Conservation (phyloP, 208 protist species). For the Wallacemonas sp. region DNA sequence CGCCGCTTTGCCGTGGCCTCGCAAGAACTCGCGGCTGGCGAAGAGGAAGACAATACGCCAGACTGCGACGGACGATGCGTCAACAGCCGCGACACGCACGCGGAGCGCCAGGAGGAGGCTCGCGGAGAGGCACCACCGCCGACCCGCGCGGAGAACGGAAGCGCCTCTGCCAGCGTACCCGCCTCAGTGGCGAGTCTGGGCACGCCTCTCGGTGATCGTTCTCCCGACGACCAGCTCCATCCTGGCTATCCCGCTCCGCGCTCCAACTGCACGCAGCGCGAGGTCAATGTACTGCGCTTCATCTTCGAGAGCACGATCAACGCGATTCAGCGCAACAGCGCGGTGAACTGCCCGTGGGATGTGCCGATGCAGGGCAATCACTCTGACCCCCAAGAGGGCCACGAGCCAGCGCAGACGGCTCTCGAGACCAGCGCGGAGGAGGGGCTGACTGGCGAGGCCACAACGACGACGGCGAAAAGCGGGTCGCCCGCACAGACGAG, state of each 20-base stretch:
- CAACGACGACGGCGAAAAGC: neutral
- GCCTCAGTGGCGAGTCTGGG: neutral
- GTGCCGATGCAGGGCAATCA: neutral
- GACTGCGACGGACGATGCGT: neutral
- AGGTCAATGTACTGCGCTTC: conserved; percentile 46
- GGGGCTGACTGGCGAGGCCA: neutral
- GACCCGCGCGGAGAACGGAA: too few species aligned
- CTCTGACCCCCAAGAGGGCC: neutral
- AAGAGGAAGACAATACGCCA: neutral
- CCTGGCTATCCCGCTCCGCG: conserved; percentile 48
- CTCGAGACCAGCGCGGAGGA: neutral
- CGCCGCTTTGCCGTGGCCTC: conserved; percentile 47
- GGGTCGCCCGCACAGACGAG: neutral
- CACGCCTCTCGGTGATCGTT: neutral
- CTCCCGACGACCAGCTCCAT: conserved; percentile 6
- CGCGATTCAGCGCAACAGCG: conserved; percentile 36
- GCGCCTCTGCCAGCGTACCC: too few species aligned
- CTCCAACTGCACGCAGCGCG: conserved; percentile 40
- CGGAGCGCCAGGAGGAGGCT: too few species aligned
- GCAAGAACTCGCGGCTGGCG: conserved; percentile 20
- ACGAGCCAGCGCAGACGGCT: neutral
- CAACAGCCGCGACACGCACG: neutral
- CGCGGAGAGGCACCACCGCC: neutral
- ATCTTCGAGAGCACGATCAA: conserved; percentile 68
- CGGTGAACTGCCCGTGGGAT: conserved; percentile 42